These are phyloP conservation scores for Euphorbia schlechtendalii DNA, from an alignment of 441 rosid genomes.

Conservation along the genomic window DNA sequence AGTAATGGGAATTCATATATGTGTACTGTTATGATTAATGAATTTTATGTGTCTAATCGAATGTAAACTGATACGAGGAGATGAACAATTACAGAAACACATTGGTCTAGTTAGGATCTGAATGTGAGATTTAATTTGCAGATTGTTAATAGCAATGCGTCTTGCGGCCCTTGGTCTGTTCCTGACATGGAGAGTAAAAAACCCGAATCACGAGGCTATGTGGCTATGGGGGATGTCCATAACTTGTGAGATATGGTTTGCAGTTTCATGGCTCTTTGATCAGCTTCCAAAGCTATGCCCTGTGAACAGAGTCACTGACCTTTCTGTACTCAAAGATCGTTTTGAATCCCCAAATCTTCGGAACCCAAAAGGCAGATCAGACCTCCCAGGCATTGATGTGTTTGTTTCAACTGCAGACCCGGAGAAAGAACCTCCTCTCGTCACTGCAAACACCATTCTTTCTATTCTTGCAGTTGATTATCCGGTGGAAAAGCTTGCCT, in stretches of 20 bases:
- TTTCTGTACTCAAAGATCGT: slow-evolving; percentile 53
- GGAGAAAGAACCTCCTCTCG: slow-evolving; percentile 85
- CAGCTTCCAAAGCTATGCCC: slow-evolving; percentile 93
- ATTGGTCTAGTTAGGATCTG: slow-evolving; percentile 1
- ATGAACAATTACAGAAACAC: neutral
- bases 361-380: slow-evolving; percentile 68
- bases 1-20: neutral
- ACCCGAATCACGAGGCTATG: slow-evolving; percentile 74
- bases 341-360: slow-evolving; percentile 61
- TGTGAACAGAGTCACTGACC: slow-evolving; percentile 62
- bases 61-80: neutral
- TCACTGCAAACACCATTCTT: slow-evolving; percentile 81
- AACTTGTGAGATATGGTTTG: slow-evolving; percentile 90
- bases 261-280: slow-evolving; percentile 80
- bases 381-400: slow-evolving; percentile 84
- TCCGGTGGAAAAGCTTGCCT: slow-evolving; percentile 85
- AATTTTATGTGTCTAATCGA: neutral
- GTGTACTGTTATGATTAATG: neutral
- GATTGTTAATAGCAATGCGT: slow-evolving; percentile 51
- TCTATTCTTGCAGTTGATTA: slow-evolving; percentile 86
- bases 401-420: slow-evolving; percentile 93
- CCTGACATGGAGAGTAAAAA: slow-evolving; percentile 68
- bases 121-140: slow-evolving; percentile 22
- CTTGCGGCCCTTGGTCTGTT: slow-evolving; percentile 65
- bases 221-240: slow-evolving; percentile 90